Conservation (phyloP, 2,329 filamentous ascomycete species). For the Chaetomium sp. region DNA sequence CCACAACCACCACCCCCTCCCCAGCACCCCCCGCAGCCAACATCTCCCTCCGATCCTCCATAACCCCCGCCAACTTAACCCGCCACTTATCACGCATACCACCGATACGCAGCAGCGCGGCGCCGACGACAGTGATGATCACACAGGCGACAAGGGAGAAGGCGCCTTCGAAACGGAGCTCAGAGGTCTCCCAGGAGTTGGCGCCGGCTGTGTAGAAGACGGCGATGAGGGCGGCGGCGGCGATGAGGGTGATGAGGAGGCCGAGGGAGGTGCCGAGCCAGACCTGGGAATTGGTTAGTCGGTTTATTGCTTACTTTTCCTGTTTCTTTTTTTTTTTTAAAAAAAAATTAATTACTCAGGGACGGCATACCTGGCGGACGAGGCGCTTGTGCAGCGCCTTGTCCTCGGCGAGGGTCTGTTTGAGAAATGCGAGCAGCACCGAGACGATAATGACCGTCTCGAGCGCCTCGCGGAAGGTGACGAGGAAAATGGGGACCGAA, state of each 20-base stretch:
- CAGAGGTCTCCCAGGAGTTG: constrained; percentile 59
- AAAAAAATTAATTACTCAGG: background rate
- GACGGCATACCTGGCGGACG: constrained; percentile 48
- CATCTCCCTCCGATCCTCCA: constrained; percentile 50
- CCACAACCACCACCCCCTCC: constrained; percentile 6
- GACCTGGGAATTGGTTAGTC: too few species aligned
- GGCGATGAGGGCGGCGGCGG: constrained; percentile 61
- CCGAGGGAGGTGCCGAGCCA: constrained; percentile 60
- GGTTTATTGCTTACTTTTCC: too few species aligned
- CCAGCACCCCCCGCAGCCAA: constrained; percentile 33
- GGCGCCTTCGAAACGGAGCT: constrained; percentile 74
- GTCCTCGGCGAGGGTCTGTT: constrained; percentile 65
- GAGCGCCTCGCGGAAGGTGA: constrained; percentile 78
- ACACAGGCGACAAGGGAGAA: constrained; percentile 69
- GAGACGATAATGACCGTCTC: constrained; percentile 82
- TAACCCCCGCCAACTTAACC: background rate
- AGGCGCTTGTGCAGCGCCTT: constrained; percentile 58
- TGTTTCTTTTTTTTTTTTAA: too few species aligned
- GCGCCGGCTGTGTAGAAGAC: constrained; percentile 62
- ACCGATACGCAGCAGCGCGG: constrained; percentile 70
- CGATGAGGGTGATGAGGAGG: constrained; percentile 52
- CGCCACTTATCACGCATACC: constrained; percentile 83
- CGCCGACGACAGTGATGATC: constrained; percentile 78
- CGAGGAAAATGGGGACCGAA: constrained; percentile 78
- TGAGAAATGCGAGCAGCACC: constrained; percentile 78